Evolutionary conservation across 768 basidiomycete species (phyloP).

Genomic region (Mycena latifolia): DNA sequence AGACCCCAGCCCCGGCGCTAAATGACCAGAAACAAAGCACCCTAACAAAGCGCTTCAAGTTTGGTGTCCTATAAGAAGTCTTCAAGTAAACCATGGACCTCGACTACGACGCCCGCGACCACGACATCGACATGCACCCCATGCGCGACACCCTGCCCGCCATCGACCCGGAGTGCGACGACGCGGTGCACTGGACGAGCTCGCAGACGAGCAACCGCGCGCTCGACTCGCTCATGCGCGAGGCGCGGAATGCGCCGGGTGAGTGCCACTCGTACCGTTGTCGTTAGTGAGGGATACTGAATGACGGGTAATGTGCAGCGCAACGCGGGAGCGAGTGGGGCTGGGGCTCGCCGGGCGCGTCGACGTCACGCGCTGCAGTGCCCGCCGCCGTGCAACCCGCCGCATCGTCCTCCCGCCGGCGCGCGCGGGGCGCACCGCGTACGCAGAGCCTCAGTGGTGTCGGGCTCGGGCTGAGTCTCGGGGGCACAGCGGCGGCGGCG

Average conservation of each 20-base stretch:
- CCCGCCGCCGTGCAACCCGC: background rate
- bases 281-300: background rate
- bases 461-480: background rate
- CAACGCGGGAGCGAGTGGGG: background rate
- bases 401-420: background rate
- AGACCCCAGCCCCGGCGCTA: background rate
- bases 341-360: conserved; percentile 10
- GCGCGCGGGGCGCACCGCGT: conserved; percentile 7
- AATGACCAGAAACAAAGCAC: background rate
- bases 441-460: background rate
- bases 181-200: conserved; percentile 22
- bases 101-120: background rate
- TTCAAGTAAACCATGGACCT: too few relatives aligned
- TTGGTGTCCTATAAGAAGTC: too few relatives aligned
- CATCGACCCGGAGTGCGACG: too few relatives aligned
- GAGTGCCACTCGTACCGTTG: background rate
- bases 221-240: conserved; percentile 25
- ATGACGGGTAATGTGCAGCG: conserved; percentile 1
- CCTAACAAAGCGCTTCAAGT: conserved; percentile 8
- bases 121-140: conserved; percentile 12
- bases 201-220: conserved; percentile 31
- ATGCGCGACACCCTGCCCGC: conserved; percentile 10
- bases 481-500: background rate
- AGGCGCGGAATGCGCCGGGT: conserved; percentile 20
- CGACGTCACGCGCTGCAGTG: conserved; percentile 7